phyloP scores from a whole-genome alignment of 176 grass and related monocot species.

The Ampelocalamus luodianensis region DNA sequence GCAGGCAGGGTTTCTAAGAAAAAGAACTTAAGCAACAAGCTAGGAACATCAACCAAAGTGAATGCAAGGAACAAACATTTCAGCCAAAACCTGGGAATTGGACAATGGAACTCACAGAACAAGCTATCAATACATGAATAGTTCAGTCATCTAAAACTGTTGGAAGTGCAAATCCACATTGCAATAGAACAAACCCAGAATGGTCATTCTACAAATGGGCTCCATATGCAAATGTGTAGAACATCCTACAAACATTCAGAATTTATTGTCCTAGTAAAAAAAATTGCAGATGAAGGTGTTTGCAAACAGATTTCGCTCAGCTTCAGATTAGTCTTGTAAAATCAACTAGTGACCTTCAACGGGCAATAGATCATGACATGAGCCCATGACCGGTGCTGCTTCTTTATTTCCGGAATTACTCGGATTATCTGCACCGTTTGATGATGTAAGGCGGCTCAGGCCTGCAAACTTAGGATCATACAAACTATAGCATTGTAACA shows the following conservation, averaged over 20 bases:
- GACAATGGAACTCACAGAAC: not conserved
- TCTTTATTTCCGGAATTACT: not conserved
- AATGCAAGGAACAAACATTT: not conserved
- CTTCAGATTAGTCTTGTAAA: not conserved
- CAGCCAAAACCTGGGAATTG: not conserved
- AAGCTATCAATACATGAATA: not conserved
- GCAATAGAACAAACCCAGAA: not conserved
- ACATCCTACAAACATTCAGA: not conserved
- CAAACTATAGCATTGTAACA: too few relatives aligned
- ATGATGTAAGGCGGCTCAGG: not conserved
- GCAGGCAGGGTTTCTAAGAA: not conserved
- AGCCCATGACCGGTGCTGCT: too few relatives aligned
- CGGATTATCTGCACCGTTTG: not conserved
- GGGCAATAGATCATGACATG: too few relatives aligned
- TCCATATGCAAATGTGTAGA: not conserved
- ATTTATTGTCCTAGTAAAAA: too few relatives aligned
- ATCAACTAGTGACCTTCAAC: too few relatives aligned
- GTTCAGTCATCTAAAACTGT: not conserved
- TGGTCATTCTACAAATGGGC: too few relatives aligned
- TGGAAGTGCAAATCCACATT: not conserved
- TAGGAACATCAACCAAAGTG: not conserved
- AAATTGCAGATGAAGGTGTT: not conserved
- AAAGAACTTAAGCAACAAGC: not conserved
- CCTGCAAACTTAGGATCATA: too few relatives aligned
- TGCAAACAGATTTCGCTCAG: not conserved